phyloP scores from a whole-genome alignment of 148 eudicot species.

The Vaccinium vitisidaea region DNA sequence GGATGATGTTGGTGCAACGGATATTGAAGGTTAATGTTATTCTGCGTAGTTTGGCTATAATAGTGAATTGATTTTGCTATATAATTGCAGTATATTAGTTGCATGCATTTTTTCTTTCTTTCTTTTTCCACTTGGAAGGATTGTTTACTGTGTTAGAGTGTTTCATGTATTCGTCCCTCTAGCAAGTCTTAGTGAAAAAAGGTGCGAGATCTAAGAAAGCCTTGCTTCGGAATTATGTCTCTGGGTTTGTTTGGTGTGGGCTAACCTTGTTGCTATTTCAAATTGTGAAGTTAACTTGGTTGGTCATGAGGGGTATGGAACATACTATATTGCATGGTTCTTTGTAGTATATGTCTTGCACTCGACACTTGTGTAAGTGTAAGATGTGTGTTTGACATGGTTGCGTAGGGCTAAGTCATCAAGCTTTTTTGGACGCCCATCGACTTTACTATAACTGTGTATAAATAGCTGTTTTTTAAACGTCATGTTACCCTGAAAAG shows the following conservation, averaged over 20 bases:
- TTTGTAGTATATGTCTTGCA: background rate
- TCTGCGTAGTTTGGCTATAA: background rate
- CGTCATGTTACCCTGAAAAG: background rate
- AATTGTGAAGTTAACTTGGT: background rate
- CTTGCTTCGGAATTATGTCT: background rate
- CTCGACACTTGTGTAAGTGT: background rate
- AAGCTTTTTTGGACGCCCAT: background rate
- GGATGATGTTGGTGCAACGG: constrained; percentile 83
- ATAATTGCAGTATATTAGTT: background rate
- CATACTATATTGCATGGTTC: background rate
- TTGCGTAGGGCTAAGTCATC: background rate
- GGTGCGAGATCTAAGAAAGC: background rate
- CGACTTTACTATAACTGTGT: background rate
- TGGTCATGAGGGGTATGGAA: background rate
- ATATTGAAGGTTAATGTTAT: constrained; percentile 57
- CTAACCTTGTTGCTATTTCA: background rate
- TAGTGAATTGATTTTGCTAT: background rate
- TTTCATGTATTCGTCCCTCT: background rate
- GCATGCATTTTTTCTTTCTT: background rate
- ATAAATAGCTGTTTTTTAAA: background rate
- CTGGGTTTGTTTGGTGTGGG: constrained; percentile 7
- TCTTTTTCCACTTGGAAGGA: background rate
- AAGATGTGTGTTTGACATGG: background rate
- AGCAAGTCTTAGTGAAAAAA: background rate
- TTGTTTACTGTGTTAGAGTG: background rate